phyloP scores from a whole-genome alignment of 495 filamentous ascomycete species.

The Penicillium herquei region DNA sequence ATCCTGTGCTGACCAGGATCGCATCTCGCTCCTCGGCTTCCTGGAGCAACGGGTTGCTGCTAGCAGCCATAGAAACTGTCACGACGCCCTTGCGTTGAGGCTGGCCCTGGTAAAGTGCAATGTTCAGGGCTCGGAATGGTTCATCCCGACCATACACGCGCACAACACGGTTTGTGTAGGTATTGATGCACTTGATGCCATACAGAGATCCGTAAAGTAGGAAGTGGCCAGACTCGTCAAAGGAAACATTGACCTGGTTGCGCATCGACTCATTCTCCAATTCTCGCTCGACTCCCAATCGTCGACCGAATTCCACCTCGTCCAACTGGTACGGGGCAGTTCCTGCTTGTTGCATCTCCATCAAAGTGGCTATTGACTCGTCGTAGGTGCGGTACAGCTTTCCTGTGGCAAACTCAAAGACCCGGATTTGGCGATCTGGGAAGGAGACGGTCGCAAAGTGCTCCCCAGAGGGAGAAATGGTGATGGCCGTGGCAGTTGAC shows the following conservation, averaged over 20 bases:
- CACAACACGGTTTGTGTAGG: slow-evolving; percentile 84
- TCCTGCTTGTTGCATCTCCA: slow-evolving; percentile 92
- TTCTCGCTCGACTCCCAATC: slow-evolving; percentile 84
- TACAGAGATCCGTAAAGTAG: slow-evolving; percentile 90
- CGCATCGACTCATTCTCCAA: slow-evolving; percentile 67
- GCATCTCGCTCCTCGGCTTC: slow-evolving; percentile 92
- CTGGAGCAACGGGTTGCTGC: slow-evolving; percentile 85
- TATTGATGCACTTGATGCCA: slow-evolving; percentile 93
- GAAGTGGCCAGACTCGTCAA: slow-evolving; percentile 95
- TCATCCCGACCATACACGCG: slow-evolving; percentile 89
- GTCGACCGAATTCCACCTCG: slow-evolving; percentile 86
- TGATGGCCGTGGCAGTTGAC: slow-evolving; percentile 78
- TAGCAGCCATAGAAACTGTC: slow-evolving; percentile 97
- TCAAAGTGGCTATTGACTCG: slow-evolving; percentile 81
- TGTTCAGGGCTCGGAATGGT: slow-evolving; percentile 73
- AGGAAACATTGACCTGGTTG: slow-evolving; percentile 78
- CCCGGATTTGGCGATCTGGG: slow-evolving; percentile 84
- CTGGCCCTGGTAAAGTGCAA: slow-evolving; percentile 92
- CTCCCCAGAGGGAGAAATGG: slow-evolving; percentile 77
- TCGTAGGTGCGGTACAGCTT: slow-evolving; percentile 93
- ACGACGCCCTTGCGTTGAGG: slow-evolving; percentile 88
- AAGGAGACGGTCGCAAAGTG: slow-evolving; percentile 90
- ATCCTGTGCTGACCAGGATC: slow-evolving; percentile 79
- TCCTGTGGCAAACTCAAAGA: slow-evolving; percentile 88
- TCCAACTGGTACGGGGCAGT: slow-evolving; percentile 77